phyloP scores from a whole-genome alignment of 2,329 filamentous ascomycete species.

The Pseudophaeomoniella oleicola region DNA sequence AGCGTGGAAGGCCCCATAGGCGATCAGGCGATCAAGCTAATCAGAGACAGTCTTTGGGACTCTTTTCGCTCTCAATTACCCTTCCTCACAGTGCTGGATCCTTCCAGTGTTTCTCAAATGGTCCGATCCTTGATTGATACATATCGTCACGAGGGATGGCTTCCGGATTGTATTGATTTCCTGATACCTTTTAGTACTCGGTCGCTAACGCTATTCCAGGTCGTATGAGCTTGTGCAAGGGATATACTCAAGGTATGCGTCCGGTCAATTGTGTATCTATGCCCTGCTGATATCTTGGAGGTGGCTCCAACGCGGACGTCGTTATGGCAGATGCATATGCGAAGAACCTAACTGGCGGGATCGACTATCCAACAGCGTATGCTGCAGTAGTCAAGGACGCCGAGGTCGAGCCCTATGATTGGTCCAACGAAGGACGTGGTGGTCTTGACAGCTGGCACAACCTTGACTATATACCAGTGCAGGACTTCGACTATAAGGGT shows the following conservation, averaged over 20 bases:
- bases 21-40: background rate
- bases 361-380: conserved; percentile 57
- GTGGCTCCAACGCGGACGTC: conserved; percentile 60
- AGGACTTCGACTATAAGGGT: conserved; percentile 52
- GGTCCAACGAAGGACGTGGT: conserved; percentile 56
- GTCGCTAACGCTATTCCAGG: too few species aligned
- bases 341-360: conserved; percentile 46
- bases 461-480: conserved; percentile 55
- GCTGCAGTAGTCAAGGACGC: conserved; percentile 59
- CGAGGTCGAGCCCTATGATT: conserved; percentile 54
- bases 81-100: conserved; percentile 54
- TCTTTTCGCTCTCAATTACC: conserved; percentile 55
- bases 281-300: too few species aligned
- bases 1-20: background rate
- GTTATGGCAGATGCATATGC: conserved; percentile 53
- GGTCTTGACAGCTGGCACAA: conserved; percentile 58
- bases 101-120: conserved; percentile 48
- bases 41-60: conserved; percentile 45
- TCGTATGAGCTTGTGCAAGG: conserved; percentile 59
- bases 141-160: conserved; percentile 53
- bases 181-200: too few species aligned
- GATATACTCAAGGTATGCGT: conserved; percentile 50
- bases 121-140: conserved; percentile 58
- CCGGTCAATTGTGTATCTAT: too few species aligned
- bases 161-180: conserved; percentile 56